Conservation (phyloP, 2,329 filamentous ascomycete species). For the Aspergillus candidus region DNA sequence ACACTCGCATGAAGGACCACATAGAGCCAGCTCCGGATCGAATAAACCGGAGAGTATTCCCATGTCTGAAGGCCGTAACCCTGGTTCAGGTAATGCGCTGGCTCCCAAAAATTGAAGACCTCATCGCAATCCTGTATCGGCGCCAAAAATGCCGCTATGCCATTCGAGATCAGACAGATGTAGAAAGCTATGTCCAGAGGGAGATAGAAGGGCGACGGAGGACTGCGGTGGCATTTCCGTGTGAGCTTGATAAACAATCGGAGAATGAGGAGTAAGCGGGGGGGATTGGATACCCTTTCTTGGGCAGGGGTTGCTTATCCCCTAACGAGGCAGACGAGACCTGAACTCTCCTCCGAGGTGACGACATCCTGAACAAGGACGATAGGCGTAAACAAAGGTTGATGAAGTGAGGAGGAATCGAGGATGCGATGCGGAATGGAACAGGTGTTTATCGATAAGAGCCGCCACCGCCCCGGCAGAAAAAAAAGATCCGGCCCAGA, state of each 20-base stretch:
- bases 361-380: slow-evolving; percentile 11
- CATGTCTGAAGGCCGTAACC: slow-evolving; percentile 93
- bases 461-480: slow-evolving; percentile 16
- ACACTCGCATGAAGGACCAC: slow-evolving; percentile 69
- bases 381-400: not conserved
- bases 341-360: slow-evolving; percentile 12
- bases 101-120: slow-evolving; percentile 99
- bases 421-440: not conserved
- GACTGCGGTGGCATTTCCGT: slow-evolving; percentile 17
- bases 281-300: slow-evolving; percentile 20
- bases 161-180: slow-evolving; percentile 66
- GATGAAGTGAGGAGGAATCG: not conserved
- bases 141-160: slow-evolving; percentile 71
- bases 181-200: slow-evolving; percentile 73
- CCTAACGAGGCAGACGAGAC: slow-evolving; percentile 4
- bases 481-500: slow-evolving; percentile 17
- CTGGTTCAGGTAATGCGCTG: slow-evolving; percentile 87
- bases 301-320: slow-evolving; percentile 15
- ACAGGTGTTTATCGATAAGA: slow-evolving; percentile 6
- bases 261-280: not conserved
- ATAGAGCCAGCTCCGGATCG: slow-evolving; percentile 94
- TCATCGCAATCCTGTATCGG: slow-evolving; percentile 98
- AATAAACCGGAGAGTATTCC: slow-evolving; percentile 95
- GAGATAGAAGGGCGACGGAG: slow-evolving; percentile 52
- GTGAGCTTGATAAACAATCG: not conserved